phyloP scores from a whole-genome alignment of 306 rosid genomes.

The Trifolium subterraneum region DNA sequence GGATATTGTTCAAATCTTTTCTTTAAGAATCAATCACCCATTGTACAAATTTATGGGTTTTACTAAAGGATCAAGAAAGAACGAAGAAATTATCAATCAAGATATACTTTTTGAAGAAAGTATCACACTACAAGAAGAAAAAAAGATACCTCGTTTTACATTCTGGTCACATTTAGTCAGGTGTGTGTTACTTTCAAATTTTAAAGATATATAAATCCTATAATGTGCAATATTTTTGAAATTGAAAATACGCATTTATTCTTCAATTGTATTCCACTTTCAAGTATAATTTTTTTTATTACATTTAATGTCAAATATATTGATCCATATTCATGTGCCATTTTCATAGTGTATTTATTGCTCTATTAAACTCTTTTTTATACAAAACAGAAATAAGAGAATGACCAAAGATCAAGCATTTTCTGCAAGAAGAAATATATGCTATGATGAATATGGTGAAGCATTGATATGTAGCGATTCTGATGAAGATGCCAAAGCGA shows the following conservation, averaged over 20 bases:
- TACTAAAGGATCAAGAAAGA: slow-evolving; percentile 51
- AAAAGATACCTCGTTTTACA: slow-evolving; percentile 68
- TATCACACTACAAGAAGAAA: slow-evolving; percentile 51
- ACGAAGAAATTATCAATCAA: slow-evolving; percentile 36
- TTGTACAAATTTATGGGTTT: slow-evolving; percentile 51
- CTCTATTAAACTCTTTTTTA: slow-evolving; percentile 50
- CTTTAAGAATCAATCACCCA: slow-evolving; percentile 60
- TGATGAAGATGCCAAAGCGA: slow-evolving; percentile 65
- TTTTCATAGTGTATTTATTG: slow-evolving; percentile 38
- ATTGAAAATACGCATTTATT: slow-evolving; percentile 2
- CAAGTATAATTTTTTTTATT: neutral
- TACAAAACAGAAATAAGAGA: slow-evolving; percentile 75
- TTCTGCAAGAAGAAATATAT: slow-evolving; percentile 72
- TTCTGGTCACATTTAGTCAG: slow-evolving; percentile 78
- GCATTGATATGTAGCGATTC: slow-evolving; percentile 72
- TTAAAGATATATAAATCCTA: neutral
- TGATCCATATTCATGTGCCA: neutral
- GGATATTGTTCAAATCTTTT: slow-evolving; percentile 47
- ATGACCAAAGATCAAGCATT: slow-evolving; percentile 86
- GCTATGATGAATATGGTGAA: slow-evolving; percentile 68
- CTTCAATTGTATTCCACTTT: neutral
- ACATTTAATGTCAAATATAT: neutral
- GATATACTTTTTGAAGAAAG: slow-evolving; percentile 41
- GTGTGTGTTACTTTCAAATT: slow-evolving; percentile 44
- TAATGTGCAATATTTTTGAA: slow-evolving; percentile 1